These are phyloP conservation scores for Lactuca saligna DNA, from an alignment of 129 eudicot species.

Conservation along the genomic window DNA sequence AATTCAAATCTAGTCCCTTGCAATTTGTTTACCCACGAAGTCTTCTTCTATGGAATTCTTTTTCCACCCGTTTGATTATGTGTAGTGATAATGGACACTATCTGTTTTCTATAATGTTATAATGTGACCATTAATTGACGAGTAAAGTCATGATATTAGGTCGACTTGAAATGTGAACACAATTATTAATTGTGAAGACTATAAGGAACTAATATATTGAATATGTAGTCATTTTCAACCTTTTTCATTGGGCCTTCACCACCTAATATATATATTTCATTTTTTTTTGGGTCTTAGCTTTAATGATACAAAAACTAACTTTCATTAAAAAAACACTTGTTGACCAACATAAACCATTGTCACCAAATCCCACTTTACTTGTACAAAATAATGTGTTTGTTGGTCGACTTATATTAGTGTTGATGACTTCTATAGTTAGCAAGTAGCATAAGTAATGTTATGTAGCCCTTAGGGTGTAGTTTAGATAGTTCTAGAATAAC, in stretches of 20 bases:
- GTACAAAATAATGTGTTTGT: neutral
- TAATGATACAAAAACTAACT: neutral
- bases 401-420: neutral
- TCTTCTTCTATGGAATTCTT: neutral
- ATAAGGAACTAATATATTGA: neutral
- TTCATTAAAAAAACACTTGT: slow-evolving; percentile 10
- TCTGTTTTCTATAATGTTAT: neutral
- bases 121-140: neutral
- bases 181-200: neutral
- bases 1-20: slow-evolving; percentile 5
- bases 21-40: neutral
- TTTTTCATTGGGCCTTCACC: slow-evolving; percentile 1
- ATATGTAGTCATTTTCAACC: neutral
- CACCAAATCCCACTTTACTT: neutral
- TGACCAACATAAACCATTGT: neutral
- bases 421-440: neutral
- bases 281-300: neutral
- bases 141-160: neutral
- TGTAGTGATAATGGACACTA: neutral
- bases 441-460: neutral
- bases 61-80: neutral
- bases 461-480: too few relatives aligned
- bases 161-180: slow-evolving; percentile 11
- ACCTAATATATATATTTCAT: too few relatives aligned
- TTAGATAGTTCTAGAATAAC: too few relatives aligned